Base-by-base conservation (phyloP, 2,329 filamentous ascomycete species). In the Cercospora canescens region DNA sequence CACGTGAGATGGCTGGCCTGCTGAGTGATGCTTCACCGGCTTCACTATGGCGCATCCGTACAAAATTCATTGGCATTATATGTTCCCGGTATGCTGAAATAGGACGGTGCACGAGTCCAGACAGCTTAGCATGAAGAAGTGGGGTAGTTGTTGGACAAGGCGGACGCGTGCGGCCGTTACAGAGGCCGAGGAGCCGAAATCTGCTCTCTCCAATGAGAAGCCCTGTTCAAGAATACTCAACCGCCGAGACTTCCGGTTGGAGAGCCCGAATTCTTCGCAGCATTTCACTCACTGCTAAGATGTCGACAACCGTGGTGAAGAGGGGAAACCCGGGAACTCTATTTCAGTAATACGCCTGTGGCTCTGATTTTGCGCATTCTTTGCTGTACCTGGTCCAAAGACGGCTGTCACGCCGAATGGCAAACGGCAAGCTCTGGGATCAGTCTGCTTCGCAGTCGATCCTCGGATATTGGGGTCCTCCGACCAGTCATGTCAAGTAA, bases 401-500 rank as follows among this genome's bases (percentile, higher is more conserved):
- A 32, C 28, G 45, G 26, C 24, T 32, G n/a, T 32, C 26, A 21
- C 14, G 26, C 26, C 24, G 6, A 12, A 62, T 62, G 60, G 60
- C 52, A 1, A 62, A 41, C 48, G 28, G 60, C 48, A 66, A 66
- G 60, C 64, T 62, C 50, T 66, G 64, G 64, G 64, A 66, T 58
- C 64, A 66, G 55, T 66, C 64, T 18, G 50, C 55, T 30, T 45
- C 45, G 35, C 30, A 62, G 8, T 34, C 60, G 41, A 58, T 45
- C 24, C 28, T 39, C 18, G 64, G 64, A 45, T 63, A 60, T 45
- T 66, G 55, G 62, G 62, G 62, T 52, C 18, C 54, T 55, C 60
- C 64, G 6, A 59, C 64, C 39, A 63, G 60, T 35, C 55, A 62
- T 63, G 63, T 69, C 24, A 61, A 70, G 21, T 88, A 86, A 58